phyloP scores from a whole-genome alignment of 1,284 basidiomycete species.

The Ustilago esculenta region DNA sequence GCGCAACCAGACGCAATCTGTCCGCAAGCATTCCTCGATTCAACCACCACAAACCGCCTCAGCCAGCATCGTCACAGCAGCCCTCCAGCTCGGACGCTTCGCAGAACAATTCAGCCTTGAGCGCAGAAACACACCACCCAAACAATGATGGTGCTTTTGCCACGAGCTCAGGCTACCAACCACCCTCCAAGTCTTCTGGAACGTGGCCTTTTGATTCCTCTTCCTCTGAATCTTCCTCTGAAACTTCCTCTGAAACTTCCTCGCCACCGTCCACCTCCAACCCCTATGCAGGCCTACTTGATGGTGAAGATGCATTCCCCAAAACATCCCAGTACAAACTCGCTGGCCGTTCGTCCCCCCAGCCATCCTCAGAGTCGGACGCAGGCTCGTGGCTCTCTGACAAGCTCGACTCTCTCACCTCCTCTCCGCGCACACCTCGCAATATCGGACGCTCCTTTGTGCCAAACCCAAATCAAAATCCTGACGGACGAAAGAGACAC shows the following conservation, averaged over 20 bases:
- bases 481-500: conserved; percentile 6
- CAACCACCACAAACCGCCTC: conserved; percentile 18
- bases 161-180: conserved; percentile 6
- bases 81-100: conserved; percentile 12
- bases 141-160: too few species aligned
- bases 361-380: too few species aligned
- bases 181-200: conserved; percentile 12
- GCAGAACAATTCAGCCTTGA: background rate
- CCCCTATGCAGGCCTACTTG: conserved; percentile 34
- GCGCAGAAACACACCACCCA: too few species aligned
- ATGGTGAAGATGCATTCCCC: conserved; percentile 38
- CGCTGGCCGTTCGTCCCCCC: too few species aligned
- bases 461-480: background rate
- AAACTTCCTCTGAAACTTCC: conserved; percentile 1
- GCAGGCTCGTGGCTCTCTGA: conserved; percentile 28
- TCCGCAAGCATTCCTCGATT: conserved; percentile 15
- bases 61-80: background rate
- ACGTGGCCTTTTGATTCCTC: conserved; percentile 22
- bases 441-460: background rate
- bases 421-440: conserved; percentile 4
- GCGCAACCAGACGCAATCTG: conserved; percentile 4
- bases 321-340: conserved; percentile 6
- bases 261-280: conserved; percentile 9
- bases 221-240: background rate
- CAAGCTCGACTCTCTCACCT: conserved; percentile 32